A percentile compares a stretch with the other conserved stretches of the same genome.
These are phyloP conservation scores for Xylaria sp. DNA, from an alignment of 2,329 filamentous ascomycete species.

Conservation along the genomic window DNA sequence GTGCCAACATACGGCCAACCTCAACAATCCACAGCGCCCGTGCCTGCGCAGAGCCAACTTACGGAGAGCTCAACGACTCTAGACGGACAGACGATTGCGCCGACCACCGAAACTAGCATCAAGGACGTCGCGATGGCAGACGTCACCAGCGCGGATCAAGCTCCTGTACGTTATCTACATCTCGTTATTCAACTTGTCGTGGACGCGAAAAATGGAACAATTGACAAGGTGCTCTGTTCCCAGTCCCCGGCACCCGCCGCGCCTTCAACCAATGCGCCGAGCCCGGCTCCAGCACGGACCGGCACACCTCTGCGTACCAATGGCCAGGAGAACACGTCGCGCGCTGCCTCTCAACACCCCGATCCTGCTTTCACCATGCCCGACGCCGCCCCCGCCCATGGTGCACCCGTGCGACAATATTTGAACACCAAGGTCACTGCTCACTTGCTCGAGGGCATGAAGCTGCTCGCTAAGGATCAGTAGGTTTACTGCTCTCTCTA, in stretches of 20 bases:
- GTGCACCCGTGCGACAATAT: slow-evolving; percentile 76
- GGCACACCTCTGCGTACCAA: slow-evolving; percentile 60
- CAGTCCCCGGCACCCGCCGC: slow-evolving; percentile 54
- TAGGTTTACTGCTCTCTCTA: slow-evolving; percentile 55
- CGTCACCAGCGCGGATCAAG: slow-evolving; percentile 53
- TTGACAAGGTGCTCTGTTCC: slow-evolving; percentile 32
- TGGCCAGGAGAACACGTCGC: slow-evolving; percentile 57
- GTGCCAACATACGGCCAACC: slow-evolving; percentile 46
- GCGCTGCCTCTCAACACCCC: slow-evolving; percentile 68
- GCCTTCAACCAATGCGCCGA: slow-evolving; percentile 49
- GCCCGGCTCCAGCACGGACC: slow-evolving; percentile 56
- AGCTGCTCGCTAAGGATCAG: slow-evolving; percentile 76
- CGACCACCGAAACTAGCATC: slow-evolving; percentile 31
- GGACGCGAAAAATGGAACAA: background rate
- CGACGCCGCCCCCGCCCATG: slow-evolving; percentile 69
- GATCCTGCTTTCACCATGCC: slow-evolving; percentile 66
- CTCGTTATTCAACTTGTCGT: background rate
- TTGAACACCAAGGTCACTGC: slow-evolving; percentile 77
- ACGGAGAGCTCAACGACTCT: slow-evolving; percentile 22
- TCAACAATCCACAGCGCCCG: slow-evolving; percentile 24
- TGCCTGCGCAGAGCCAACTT: slow-evolving; percentile 20
- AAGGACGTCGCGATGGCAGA: slow-evolving; percentile 59
- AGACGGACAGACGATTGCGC: slow-evolving; percentile 35
- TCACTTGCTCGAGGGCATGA: slow-evolving; percentile 78
- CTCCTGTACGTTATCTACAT: slow-evolving; percentile 49